Evolutionary conservation across 169 alveolate genomes (phyloP), one percentile per base, ranked within the genome.

Genomic region (Cryptosporidium andersoni): DNA sequence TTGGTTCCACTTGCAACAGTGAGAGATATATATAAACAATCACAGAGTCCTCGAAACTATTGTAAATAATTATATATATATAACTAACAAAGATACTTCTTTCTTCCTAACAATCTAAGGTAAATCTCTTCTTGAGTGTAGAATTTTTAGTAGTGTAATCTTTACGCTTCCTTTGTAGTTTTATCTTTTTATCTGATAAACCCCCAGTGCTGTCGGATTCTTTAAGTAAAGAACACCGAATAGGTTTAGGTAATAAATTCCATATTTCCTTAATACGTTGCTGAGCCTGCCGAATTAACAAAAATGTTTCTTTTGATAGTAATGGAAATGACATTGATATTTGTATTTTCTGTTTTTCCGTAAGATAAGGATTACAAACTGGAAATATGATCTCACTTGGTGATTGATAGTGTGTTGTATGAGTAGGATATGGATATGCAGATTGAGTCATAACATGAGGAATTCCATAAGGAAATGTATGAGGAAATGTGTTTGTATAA

Each of bases 211-310:
- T 68, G 7, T 8, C 74, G 4, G 85, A 58, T 48, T 74, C 85
- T 58, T 74, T 66, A n/a, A 74, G 55, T 25, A 74, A 60, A 4
- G 85, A 74, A 7, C 74, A 53, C 12, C 85, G 60, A 11, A 74
- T 48, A 4, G 85, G 45, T 47, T 74, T 74, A 25, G 85, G 85
- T 34, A 74, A 68, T 7, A 74, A 39, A 1, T 49, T 16, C 85
- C 85, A 74, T 7, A 74, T 74, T 11, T 74, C 85, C 36, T 74
- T 74, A 56, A 74, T 68, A 58, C 85, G 55, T 58, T 74, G 85
- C 60, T 74, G 85, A 16, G 85, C 85, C 48, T 56, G 74, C 34
- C 60, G 55, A 16, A 74, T 74, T 2, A 74, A 39, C 45, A 45
- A 37, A 74, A 74, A 74, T n/a, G 40, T 74, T 39, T 74, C 85